Percentiles rank a stretch among this genome's conserved stretches.
phyloP scores from a whole-genome alignment of 345 rosid genomes.

The Citrus maxima region DNA sequence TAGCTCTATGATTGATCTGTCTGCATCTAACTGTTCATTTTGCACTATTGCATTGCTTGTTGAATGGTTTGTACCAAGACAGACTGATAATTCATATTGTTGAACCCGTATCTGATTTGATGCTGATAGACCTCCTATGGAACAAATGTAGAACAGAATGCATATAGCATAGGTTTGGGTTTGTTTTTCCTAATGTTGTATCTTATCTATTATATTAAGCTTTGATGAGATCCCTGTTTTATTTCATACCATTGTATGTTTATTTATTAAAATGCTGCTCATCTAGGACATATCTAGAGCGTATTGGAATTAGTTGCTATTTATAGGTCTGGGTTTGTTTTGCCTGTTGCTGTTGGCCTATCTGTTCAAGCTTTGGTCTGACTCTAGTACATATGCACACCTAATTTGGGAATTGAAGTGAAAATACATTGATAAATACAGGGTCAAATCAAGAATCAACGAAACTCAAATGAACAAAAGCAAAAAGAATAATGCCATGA shows the following conservation, averaged over 20 bases:
- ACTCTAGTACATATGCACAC: background rate
- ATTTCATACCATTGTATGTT: background rate
- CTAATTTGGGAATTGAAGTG: background rate
- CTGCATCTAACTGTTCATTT: background rate
- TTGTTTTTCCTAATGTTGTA: background rate
- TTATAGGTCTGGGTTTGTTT: background rate
- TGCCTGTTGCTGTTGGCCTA: background rate
- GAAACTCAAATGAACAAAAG: background rate
- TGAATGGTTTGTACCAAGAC: background rate
- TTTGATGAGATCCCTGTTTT: background rate
- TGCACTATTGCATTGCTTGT: constrained; percentile 1
- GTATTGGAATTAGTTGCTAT: background rate
- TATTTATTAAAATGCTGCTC: background rate
- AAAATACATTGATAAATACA: background rate
- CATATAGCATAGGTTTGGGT: background rate
- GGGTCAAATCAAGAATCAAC: background rate
- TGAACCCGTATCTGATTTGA: background rate
- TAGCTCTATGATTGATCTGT: background rate
- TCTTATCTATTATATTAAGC: background rate
- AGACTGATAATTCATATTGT: background rate
- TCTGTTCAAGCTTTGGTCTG: background rate
- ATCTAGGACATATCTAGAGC: background rate
- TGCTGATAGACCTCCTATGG: constrained; percentile 1
- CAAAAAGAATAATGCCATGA: background rate
- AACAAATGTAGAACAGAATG: background rate